These are phyloP conservation scores for Colletotrichum sidae DNA, from an alignment of 2,329 filamentous ascomycete genomes.

Conservation along the genomic window DNA sequence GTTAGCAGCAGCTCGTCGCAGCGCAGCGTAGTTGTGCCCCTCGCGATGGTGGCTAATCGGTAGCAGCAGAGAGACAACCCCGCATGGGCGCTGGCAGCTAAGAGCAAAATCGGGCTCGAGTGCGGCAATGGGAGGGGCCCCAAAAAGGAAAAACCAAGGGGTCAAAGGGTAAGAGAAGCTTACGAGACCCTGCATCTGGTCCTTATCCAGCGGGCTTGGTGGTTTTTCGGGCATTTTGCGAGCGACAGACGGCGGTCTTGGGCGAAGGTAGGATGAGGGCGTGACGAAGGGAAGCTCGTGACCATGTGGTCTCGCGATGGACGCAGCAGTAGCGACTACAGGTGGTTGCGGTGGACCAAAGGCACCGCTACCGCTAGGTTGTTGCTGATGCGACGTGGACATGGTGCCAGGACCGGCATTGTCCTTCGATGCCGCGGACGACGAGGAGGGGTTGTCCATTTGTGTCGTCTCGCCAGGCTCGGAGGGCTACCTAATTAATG, in stretches of 20 bases:
- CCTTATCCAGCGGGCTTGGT: constrained; percentile 75
- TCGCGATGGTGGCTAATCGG: constrained; percentile 23
- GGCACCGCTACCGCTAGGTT: constrained; percentile 25
- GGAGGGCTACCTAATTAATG: constrained; percentile 29
- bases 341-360: constrained; percentile 36
- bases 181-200: constrained; percentile 84
- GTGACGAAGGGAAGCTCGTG: constrained; percentile 69
- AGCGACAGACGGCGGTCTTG: constrained; percentile 41
- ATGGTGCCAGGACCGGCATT: constrained; percentile 35
- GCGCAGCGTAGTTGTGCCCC: constrained; percentile 10
- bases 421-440: constrained; percentile 33
- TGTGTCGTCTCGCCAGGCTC: constrained; percentile 33
- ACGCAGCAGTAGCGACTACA: constrained; percentile 39
- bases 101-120: constrained; percentile 13
- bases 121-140: constrained; percentile 14
- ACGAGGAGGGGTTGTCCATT: constrained; percentile 36
- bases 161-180: constrained; percentile 46
- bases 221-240: constrained; percentile 45
- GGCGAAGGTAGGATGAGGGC: constrained; percentile 69
- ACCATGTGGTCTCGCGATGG: constrained; percentile 43
- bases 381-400: constrained; percentile 37
- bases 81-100: constrained; percentile 26
- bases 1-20: constrained; percentile 27
- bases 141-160: constrained; percentile 17
- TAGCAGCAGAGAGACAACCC: constrained; percentile 27